Evolutionary conservation across 2,329 filamentous ascomycete genomes (phyloP).

Genomic region (Colletotrichum tofieldiae): DNA sequence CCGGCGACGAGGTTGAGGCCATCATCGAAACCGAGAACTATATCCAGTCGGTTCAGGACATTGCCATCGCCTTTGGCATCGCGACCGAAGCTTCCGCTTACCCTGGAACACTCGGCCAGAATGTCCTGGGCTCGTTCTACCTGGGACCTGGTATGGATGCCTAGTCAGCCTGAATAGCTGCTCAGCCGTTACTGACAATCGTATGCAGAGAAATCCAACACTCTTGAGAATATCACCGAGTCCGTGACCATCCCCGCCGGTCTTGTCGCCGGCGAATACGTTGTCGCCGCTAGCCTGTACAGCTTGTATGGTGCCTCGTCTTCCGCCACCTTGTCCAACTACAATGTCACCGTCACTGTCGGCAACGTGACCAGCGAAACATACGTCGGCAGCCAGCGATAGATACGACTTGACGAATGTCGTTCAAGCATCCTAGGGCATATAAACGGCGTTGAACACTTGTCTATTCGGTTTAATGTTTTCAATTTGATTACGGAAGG

Average conservation of each 20-base stretch:
- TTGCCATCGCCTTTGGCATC: constrained; percentile 62
- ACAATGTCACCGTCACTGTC: constrained; percentile 48
- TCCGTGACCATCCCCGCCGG: constrained; percentile 47
- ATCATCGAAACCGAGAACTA: constrained; percentile 59
- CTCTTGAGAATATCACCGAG: constrained; percentile 47
- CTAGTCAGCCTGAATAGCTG: no score
- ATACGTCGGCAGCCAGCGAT: constrained; percentile 54
- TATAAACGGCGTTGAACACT: constrained; percentile 4
- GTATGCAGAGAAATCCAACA: constrained; percentile 48
- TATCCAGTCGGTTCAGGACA: constrained; percentile 61
- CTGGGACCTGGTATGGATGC: constrained; percentile 54
- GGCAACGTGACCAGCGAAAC: constrained; percentile 47
- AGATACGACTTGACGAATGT: neutral
- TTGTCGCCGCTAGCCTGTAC: constrained; percentile 49
- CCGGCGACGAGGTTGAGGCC: constrained; percentile 53
- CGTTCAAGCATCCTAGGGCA: neutral
- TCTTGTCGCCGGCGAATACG: constrained; percentile 44
- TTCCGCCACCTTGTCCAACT: constrained; percentile 45
- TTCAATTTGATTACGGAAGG: no score
- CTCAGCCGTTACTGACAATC: neutral
- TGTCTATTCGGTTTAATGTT: neutral
- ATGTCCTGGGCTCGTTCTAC: constrained; percentile 50
- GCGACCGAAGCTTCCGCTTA: constrained; percentile 45
- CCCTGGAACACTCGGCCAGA: constrained; percentile 49
- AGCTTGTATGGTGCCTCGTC: constrained; percentile 49